phyloP scores from a whole-genome alignment of 1,284 basidiomycete species.

The Puccinia polysora region DNA sequence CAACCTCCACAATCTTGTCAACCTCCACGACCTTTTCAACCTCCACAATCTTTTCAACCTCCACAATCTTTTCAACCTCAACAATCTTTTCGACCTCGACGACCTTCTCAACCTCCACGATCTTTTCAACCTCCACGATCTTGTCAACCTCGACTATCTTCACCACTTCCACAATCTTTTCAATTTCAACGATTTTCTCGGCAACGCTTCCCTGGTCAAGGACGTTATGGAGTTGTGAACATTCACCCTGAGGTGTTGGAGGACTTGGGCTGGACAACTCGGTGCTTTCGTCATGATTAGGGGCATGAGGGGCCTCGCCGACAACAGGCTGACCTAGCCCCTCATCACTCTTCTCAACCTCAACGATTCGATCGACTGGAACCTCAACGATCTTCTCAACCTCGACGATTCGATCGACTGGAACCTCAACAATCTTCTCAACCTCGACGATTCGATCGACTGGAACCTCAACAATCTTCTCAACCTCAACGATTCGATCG shows the following conservation, averaged over 20 bases:
- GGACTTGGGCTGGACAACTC: too few relatives aligned
- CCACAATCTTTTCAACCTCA: constrained; percentile 47
- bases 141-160: constrained; percentile 46
- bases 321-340: too few relatives aligned
- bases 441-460: too few relatives aligned
- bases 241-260: too few relatives aligned
- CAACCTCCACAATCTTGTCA: constrained; percentile 58
- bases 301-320: too few relatives aligned
- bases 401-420: too few relatives aligned
- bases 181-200: constrained; percentile 13
- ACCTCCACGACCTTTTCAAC: constrained; percentile 53
- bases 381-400: too few relatives aligned
- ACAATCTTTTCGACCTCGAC: constrained; percentile 50
- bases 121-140: constrained; percentile 48
- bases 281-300: too few relatives aligned
- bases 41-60: constrained; percentile 53
- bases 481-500: too few relatives aligned
- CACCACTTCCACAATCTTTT: constrained; percentile 33
- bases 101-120: constrained; percentile 47
- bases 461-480: too few relatives aligned
- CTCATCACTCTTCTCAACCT: constrained; percentile 55
- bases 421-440: too few relatives aligned
- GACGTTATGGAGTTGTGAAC: not conserved
- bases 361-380: too few relatives aligned
- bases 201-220: not conserved